phyloP scores from a whole-genome alignment of 306 rosid genomes.

The Parietaria judaica region DNA sequence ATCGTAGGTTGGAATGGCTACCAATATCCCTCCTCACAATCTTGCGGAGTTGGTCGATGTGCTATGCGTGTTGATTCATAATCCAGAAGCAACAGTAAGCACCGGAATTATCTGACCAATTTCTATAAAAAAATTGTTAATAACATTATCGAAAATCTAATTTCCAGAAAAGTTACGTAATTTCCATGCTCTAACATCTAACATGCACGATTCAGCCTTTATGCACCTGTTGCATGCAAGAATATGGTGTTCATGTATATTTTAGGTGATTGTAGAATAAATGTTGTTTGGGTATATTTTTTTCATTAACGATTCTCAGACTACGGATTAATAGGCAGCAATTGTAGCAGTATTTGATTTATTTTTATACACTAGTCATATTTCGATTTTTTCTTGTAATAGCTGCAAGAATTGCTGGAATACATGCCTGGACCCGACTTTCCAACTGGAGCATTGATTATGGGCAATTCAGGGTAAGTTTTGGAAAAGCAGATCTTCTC shows the following conservation, averaged over 20 bases:
- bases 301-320: too few relatives aligned
- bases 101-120: constrained; percentile 2
- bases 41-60: constrained; percentile 91
- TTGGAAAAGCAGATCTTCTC: too few relatives aligned
- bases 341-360: too few relatives aligned
- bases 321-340: too few relatives aligned
- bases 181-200: too few relatives aligned
- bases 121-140: neutral
- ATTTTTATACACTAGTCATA: too few relatives aligned
- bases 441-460: constrained; percentile 96
- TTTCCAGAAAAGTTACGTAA: too few relatives aligned
- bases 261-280: neutral
- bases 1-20: constrained; percentile 97
- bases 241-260: too few relatives aligned
- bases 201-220: too few relatives aligned
- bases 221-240: too few relatives aligned
- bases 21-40: constrained; percentile 98
- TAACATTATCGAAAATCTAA: too few relatives aligned
- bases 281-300: too few relatives aligned
- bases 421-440: constrained; percentile 99
- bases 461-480: constrained; percentile 92
- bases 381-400: constrained; percentile 25
- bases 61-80: constrained; percentile 73
- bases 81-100: constrained; percentile 95
- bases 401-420: constrained; percentile 96